Evolutionary conservation across 352 stramenopile genomes (phyloP), one percentile per base, ranked within the genome.

Genomic region (Thalassiosira hispida): DNA sequence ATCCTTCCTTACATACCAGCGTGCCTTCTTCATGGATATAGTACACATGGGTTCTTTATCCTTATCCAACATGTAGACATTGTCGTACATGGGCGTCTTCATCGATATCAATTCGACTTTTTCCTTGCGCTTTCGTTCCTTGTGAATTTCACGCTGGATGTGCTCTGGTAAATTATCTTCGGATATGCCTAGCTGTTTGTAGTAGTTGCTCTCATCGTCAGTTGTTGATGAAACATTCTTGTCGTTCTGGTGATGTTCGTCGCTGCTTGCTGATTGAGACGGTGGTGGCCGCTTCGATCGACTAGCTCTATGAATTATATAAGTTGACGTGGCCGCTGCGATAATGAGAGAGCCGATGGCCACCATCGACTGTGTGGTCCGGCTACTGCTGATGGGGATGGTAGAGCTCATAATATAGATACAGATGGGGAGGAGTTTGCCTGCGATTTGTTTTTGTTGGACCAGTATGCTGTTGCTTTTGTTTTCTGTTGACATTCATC

Each of bases 41-140:
- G 78, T 88, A 49, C 80, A 85, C 8, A 93, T 63, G 12, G 85
- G 18, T 18, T 70, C 29, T 52, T 73, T 65, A 29, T 87, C 42
- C 2, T 77, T 77, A 72, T 77, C 63, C 14, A 87, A 67, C 87
- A 93, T 93, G 63, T 79, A 67, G 22, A 93, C 86, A 60, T 93
- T 93, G 33, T 93, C 87, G 51, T 93, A 93, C 75, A 93, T 87
- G 3, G 83, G 83, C 46, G 82, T 86, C 57, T 93, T 93, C 83
- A 88, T 86, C 0, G 83, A 80, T 16, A 93, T 60, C 22, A 85
- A 71, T 27, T 79, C 64, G 27, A 87, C 72, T 76, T 89, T 90
- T 38, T 71, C 47, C 67, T 89, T 82, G 12, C 83, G 57, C 59
- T 81, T 56, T 60, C 64, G 52, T 65, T 90, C 83, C 42, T 93